phyloP scores from a whole-genome alignment of 2,329 filamentous ascomycete genomes.

The Sphaerostilbella broomeana region DNA sequence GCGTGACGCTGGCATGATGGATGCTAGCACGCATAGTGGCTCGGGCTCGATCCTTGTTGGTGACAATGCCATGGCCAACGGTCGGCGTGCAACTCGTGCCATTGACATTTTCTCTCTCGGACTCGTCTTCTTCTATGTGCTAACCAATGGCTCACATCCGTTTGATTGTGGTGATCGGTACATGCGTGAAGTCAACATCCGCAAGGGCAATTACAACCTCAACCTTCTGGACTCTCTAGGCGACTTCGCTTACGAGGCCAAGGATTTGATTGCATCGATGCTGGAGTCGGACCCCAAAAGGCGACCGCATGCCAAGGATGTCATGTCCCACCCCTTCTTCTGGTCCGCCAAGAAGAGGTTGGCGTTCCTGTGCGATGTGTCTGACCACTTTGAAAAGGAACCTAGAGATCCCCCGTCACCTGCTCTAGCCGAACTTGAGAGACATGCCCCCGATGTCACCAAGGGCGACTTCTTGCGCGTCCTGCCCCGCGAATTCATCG shows the following conservation, averaged over 20 bases:
- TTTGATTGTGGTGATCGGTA: conserved; percentile 93
- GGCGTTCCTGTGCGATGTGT: conserved; percentile 90
- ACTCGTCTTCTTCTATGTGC: conserved; percentile 97
- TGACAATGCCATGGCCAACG: conserved; percentile 47
- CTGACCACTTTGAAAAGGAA: conserved; percentile 93
- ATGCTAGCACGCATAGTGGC: conserved; percentile 53
- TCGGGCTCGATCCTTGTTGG: conserved; percentile 52
- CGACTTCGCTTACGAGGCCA: conserved; percentile 78
- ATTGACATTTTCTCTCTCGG: conserved; percentile 98
- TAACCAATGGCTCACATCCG: conserved; percentile 85
- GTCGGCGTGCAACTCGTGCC: conserved; percentile 79
- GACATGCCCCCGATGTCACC: conserved; percentile 45
- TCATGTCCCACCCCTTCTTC: conserved; percentile 94
- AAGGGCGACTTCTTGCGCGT: conserved; percentile 70
- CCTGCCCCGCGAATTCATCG: conserved; percentile 76
- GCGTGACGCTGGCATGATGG: conserved; percentile 41
- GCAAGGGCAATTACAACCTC: conserved; percentile 75
- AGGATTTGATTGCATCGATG: conserved; percentile 83
- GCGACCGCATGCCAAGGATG: conserved; percentile 66
- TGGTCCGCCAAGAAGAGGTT: conserved; percentile 87
- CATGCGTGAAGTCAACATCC: conserved; percentile 95
- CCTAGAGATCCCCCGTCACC: conserved; percentile 72
- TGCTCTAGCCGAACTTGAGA: conserved; percentile 55
- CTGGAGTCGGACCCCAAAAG: conserved; percentile 46
- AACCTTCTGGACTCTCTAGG: conserved; percentile 67